Evolutionary conservation across 2,329 filamentous ascomycete species (phyloP), one percentile per base, ranked within the genome.

Genomic region (Fusarium sp.): DNA sequence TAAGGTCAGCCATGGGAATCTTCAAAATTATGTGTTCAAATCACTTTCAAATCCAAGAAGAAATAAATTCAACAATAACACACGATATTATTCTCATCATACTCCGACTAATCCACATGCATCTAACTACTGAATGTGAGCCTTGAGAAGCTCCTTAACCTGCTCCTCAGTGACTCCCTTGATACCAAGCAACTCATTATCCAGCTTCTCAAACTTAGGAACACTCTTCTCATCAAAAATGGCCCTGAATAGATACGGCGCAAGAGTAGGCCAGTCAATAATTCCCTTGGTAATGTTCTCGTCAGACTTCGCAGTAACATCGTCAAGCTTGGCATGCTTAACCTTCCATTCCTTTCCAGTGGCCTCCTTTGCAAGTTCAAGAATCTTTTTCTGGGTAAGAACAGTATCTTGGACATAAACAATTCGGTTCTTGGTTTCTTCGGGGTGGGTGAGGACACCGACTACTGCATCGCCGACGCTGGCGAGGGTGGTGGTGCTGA

Each of bases 391-490:
- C 75, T 88, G 86, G 0, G 83, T 82, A 18, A 82, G 76, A 7
- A 79, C 76, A 12, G 81, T 76, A 27, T 83, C 81, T 9, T 84
- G 75, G n/a, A 87, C 76, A 61, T 80, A 81, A 4, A 90, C 79
- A 4, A 75, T 60, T 6, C 82, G 79, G 73, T 90, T 89, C 75
- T 82, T 83, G 1, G 87, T 89, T 73, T 86, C 83, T 4, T 84
- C 81, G 0, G 81, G 83, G 54, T 88, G 80, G 10, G 74, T 72
- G 61, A 89, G 75, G 3, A 88, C 78, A 1, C 82, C 84, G 1
- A 83, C 82, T 0, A 90, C 80, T 2, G 82, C 84, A 24, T 83
- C 78, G 0, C 77, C 87, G 18, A 89, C 74, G 3, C 81, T 80
- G 1, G 74, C 67, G 1, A 90, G 78, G 0, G 81, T 85, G 0